Conservation (phyloP, 2,329 filamentous ascomycete genomes). For the Hymenoscyphus fructigenus region DNA sequence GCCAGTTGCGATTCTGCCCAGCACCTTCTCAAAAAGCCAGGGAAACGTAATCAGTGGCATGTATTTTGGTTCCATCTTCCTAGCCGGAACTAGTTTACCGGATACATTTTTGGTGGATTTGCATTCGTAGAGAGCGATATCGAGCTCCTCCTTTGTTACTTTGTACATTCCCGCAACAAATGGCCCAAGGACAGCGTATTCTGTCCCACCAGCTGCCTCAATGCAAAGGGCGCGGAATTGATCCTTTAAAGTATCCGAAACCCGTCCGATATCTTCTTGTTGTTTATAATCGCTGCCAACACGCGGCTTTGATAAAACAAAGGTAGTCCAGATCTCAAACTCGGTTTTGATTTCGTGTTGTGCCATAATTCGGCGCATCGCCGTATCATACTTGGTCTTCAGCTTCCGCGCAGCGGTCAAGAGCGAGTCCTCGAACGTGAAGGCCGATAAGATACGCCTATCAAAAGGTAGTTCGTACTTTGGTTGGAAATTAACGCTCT, state of each 20-base stretch:
- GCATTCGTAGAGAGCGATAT: conserved; percentile 55
- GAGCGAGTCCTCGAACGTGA: conserved; percentile 52
- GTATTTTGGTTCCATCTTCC: conserved; percentile 43
- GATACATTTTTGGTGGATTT: conserved; percentile 40
- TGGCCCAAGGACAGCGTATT: conserved; percentile 59
- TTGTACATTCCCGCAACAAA: conserved; percentile 88
- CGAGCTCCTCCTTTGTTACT: conserved; percentile 71
- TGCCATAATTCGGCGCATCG: conserved; percentile 76
- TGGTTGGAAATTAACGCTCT: conserved; percentile 66
- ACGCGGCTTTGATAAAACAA: conserved; percentile 72
- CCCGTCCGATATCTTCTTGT: conserved; percentile 75
- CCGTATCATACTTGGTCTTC: conserved; percentile 76
- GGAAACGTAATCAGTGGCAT: conserved; percentile 92
- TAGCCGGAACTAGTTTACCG: conserved; percentile 38
- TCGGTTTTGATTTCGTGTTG: conserved; percentile 83
- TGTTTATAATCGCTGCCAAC: conserved; percentile 80
- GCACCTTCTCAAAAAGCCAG: conserved; percentile 78
- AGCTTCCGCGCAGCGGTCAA: conserved; percentile 61
- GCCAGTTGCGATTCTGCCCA: conserved; percentile 65
- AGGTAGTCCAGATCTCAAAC: conserved; percentile 89
- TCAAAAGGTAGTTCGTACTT: conserved; percentile 76
- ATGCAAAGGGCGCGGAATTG: conserved; percentile 68
- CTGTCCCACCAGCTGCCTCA: conserved; percentile 59
- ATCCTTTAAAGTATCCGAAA: conserved; percentile 65
- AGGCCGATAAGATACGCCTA: conserved; percentile 65